Percentiles rank a stretch among this genome's conserved stretches.
Evolutionary conservation across 768 basidiomycete species (phyloP).

Genomic region (Rhizopogon vinicolor): DNA sequence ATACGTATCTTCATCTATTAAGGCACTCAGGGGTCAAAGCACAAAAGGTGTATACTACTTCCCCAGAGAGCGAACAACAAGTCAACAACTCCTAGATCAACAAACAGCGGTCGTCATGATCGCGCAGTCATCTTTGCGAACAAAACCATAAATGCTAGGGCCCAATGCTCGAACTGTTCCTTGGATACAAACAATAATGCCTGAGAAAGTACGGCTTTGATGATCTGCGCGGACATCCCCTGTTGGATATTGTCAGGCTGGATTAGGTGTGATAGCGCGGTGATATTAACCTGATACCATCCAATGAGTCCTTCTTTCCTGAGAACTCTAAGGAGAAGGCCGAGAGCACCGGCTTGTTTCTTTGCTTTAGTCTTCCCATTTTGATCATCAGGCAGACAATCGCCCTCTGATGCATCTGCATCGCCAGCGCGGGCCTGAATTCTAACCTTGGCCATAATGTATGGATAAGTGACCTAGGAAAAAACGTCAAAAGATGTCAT

Average conservation of each 20-base stretch:
- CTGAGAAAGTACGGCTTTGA: constrained; percentile 93
- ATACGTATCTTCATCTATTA: not conserved
- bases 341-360: constrained; percentile 69
- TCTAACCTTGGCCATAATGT: constrained; percentile 95
- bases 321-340: constrained; percentile 69
- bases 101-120: not conserved
- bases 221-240: constrained; percentile 96
- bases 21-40: not conserved
- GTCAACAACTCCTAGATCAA: not conserved
- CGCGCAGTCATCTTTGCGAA: constrained; percentile 27
- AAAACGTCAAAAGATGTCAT: not conserved
- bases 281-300: constrained; percentile 79
- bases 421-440: constrained; percentile 81
- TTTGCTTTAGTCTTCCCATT: constrained; percentile 15
- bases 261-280: not conserved
- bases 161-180: constrained; percentile 93
- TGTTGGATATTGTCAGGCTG: constrained; percentile 25
- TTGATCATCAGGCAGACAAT: constrained; percentile 17
- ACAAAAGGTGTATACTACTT: not conserved
- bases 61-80: not conserved
- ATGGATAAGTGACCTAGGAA: constrained; percentile 84
- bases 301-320: constrained; percentile 78
- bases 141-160: constrained; percentile 64
- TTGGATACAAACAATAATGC: constrained; percentile 96
- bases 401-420: constrained; percentile 37